Evolutionary conservation across 108 stramenopile species (phyloP).

Genomic region (Thalassiosira profunda): DNA sequence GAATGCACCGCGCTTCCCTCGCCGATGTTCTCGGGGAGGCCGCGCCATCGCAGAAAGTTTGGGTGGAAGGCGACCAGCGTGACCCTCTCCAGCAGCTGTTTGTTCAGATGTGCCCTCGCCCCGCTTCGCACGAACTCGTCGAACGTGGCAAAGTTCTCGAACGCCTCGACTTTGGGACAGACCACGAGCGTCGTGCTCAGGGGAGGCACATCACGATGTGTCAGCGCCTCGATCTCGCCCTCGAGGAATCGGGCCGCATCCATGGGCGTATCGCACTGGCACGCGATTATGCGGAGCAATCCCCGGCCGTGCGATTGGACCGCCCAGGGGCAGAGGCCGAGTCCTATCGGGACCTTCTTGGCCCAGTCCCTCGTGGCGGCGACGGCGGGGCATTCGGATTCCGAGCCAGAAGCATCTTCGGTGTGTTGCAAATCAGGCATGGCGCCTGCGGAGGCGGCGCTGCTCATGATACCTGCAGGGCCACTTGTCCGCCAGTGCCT

Average conservation of each 20-base stretch:
- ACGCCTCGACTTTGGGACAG: constrained; percentile 51
- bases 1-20: constrained; percentile 29
- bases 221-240: background rate
- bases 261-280: background rate
- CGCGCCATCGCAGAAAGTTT: constrained; percentile 50
- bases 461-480: no score
- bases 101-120: background rate
- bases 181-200: constrained; percentile 47
- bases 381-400: no score
- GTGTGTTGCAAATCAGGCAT: no score
- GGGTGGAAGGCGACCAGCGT: constrained; percentile 61
- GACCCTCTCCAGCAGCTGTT: constrained; percentile 22
- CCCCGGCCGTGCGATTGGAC: background rate
- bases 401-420: no score
- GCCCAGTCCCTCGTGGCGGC: constrained; percentile 2
- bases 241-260: background rate
- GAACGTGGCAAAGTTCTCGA: constrained; percentile 33
- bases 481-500: no score
- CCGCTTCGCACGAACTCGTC: constrained; percentile 31
- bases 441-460: no score
- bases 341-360: constrained; percentile 4
- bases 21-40: constrained; percentile 28
- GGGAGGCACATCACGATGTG: constrained; percentile 18
- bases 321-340: constrained; percentile 21
- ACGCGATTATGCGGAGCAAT: background rate